Evolutionary conservation across 257 asterid species (phyloP).

Genomic region (Ilex asprella): DNA sequence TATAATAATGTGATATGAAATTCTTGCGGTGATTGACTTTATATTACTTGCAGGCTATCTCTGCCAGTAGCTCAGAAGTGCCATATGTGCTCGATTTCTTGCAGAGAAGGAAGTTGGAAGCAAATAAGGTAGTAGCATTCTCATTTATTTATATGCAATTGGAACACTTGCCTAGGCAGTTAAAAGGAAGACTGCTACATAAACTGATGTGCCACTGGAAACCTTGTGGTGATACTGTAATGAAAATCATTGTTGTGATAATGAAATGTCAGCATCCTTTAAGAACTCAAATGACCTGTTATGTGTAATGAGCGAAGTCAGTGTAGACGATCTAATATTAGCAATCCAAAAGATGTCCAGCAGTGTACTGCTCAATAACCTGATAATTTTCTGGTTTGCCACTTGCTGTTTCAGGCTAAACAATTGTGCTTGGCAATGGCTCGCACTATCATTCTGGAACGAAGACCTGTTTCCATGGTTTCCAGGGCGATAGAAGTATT

Average conservation of each 20-base stretch:
- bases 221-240: too few species aligned
- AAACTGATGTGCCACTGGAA: too few species aligned
- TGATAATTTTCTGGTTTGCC: neutral
- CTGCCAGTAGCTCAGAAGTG: slow-evolving; percentile 90
- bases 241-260: neutral
- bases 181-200: too few species aligned
- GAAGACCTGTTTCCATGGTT: slow-evolving; percentile 70
- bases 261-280: neutral
- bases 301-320: too few species aligned
- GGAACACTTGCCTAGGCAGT: neutral
- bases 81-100: slow-evolving; percentile 71
- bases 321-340: too few species aligned
- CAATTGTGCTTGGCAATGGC: slow-evolving; percentile 57
- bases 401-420: slow-evolving; percentile 61
- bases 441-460: slow-evolving; percentile 68
- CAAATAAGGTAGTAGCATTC: slow-evolving; percentile 55
- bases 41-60: slow-evolving; percentile 61
- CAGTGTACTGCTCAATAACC: neutral
- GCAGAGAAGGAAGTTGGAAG: slow-evolving; percentile 87
- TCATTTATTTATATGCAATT: neutral
- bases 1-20: slow-evolving; percentile 9
- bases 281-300: too few species aligned
- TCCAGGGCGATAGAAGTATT: slow-evolving; percentile 56
- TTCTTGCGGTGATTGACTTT: slow-evolving; percentile 17
- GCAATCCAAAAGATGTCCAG: neutral